phyloP scores from a whole-genome alignment of 139 green algal genomes.

The Asterochloris erici region DNA sequence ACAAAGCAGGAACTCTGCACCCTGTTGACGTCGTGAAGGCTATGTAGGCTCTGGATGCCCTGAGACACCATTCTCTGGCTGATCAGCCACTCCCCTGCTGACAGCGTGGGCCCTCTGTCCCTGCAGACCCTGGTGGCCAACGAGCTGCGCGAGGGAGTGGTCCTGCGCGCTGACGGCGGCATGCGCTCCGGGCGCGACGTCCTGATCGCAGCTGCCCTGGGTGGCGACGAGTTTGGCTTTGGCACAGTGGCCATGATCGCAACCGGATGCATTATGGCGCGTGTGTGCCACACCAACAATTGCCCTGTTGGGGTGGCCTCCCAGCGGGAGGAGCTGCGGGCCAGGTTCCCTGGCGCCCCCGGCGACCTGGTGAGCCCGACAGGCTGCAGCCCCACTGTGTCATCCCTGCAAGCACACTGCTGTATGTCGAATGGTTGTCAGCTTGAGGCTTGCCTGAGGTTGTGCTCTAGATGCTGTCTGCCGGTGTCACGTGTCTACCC shows the following conservation, averaged over 20 bases:
- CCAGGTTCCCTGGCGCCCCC: constrained; percentile 91
- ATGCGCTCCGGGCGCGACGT: constrained; percentile 91
- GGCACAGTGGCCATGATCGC: constrained; percentile 99
- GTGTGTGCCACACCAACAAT: constrained; percentile 99
- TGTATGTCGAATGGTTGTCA: too few relatives aligned
- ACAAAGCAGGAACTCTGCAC: too few relatives aligned
- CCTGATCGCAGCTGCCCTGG: constrained; percentile 84
- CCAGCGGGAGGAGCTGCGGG: constrained; percentile 96
- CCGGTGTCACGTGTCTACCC: too few relatives aligned
- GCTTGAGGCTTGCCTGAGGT: too few relatives aligned
- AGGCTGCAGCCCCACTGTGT: background rate
- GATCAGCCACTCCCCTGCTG: background rate
- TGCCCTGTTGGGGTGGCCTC: constrained; percentile 96
- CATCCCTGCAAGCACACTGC: too few relatives aligned
- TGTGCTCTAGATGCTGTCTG: too few relatives aligned
- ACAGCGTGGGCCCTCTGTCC: background rate
- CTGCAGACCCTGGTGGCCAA: constrained; percentile 82
- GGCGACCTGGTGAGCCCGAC: constrained; percentile 50
- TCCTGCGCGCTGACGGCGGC: constrained; percentile 92
- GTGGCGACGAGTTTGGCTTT: constrained; percentile 97
- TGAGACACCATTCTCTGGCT: too few relatives aligned
- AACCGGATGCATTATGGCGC: constrained; percentile 98
- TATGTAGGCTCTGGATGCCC: too few relatives aligned
- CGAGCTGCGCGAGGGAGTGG: constrained; percentile 91
- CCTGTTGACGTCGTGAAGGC: too few relatives aligned